A percentile compares a stretch with the other conserved stretches of the same genome.
These are phyloP conservation scores for Apiotrichum gracile DNA, from an alignment of 1,284 basidiomycete genomes.

Conservation along the genomic window DNA sequence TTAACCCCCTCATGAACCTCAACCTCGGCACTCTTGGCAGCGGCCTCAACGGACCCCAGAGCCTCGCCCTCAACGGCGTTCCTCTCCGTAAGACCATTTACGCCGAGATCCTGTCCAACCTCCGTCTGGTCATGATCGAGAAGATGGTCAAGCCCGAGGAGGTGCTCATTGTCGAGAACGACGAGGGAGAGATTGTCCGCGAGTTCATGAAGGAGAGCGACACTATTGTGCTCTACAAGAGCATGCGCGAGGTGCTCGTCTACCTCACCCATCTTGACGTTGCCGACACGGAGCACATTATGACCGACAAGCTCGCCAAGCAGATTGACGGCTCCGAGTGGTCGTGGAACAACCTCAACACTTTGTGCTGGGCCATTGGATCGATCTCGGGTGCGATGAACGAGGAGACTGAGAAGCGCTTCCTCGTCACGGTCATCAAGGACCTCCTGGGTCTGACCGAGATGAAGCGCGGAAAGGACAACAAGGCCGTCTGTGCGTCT, in stretches of 20 bases:
- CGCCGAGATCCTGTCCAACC: conserved; percentile 86
- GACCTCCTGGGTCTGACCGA: conserved; percentile 94
- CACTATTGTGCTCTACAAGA: conserved; percentile 98
- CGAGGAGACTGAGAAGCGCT: conserved; percentile 97
- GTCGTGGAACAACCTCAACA: conserved; percentile 99
- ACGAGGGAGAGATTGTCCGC: conserved; percentile 98
- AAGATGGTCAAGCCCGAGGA: conserved; percentile 99
- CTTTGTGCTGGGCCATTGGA: conserved; percentile 99
- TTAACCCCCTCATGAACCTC: conserved; percentile 86
- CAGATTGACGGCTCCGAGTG: conserved; percentile 97
- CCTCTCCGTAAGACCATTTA: conserved; percentile 89
- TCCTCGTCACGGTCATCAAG: conserved; percentile 98
- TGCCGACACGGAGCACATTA: conserved; percentile 89
- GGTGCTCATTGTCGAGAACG: conserved; percentile 97
- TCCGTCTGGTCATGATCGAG: conserved; percentile 94
- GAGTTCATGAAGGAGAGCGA: conserved; percentile 99
- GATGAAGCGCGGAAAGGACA: conserved; percentile 99
- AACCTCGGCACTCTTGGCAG: conserved; percentile 60
- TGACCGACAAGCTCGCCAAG: conserved; percentile 93
- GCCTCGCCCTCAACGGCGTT: conserved; percentile 64
- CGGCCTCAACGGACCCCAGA: conserved; percentile 51
- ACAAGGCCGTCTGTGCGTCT: conserved; percentile 98
- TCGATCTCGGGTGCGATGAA: conserved; percentile 99
- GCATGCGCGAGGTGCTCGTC: conserved; percentile 93
- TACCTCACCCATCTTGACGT: conserved; percentile 98